Base-by-base conservation (phyloP, 2,329 filamentous ascomycete genomes). In the Ophiocordyceps camponoti-leonardi region DNA sequence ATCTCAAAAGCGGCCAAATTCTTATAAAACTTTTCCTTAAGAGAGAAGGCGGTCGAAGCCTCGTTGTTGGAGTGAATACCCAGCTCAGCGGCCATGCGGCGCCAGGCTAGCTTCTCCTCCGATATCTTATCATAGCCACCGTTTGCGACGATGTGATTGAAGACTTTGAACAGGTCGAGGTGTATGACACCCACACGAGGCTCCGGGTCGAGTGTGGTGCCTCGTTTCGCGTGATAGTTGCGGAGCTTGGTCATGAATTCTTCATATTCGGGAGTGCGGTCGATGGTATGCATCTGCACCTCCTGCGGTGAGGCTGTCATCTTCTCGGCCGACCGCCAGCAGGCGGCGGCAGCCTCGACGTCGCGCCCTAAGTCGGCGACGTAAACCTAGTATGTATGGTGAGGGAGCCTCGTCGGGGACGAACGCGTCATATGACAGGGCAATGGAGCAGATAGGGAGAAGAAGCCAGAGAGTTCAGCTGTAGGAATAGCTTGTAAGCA, bases 21-120 rank as follows among this genome's bases (percentile, higher is more conserved):
- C 61, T 86, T 88, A 68, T 93, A 93, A 66, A 92, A 94, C 50
- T 83, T 79, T 46, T 83, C 82, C 66, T 94, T 94, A 46, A 94
- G 68, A 48, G 83, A 75, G 64, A 93, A 94, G 14, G 86, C 86
- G 48, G 86, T 78, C n/a, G 86, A 85, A 7, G 86, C 73, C 50
- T 85, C 78, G 57, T 90, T 87, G 55, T 75, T 72, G 46, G 79
- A 79, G 56, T 78, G 78, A 50, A 88, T 75, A 44, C 84, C 77
- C 47, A 94, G 81, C 54, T 87, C 80, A 45, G 79, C 72, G 13
- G 82, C 84, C 54, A 94, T 73, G 54, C 78, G 79, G 51, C 86
- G 77, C 87, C 87, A 94, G 44, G 84, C 83, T 51, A 93, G 73
- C 67, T 90, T 92, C 60, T 90, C 78, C 64, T 77, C 81, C 49